A percentile compares a stretch with the other conserved stretches of the same genome.
These are phyloP conservation scores for Colletotrichum tofieldiae DNA, from an alignment of 2,329 filamentous ascomycete species.

Conservation along the genomic window DNA sequence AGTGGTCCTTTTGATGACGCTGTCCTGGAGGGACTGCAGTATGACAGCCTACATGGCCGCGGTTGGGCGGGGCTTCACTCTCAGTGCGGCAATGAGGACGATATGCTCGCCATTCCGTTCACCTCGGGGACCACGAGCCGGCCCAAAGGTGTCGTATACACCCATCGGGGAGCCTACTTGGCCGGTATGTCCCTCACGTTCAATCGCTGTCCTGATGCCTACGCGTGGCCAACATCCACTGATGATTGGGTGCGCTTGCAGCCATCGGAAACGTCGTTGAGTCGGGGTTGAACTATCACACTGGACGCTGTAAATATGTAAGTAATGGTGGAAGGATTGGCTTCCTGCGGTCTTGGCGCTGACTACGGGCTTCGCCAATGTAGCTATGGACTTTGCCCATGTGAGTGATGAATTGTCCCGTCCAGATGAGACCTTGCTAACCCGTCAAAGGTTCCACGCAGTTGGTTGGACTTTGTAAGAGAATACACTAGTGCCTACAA, in stretches of 20 bases:
- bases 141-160: conserved; percentile 95
- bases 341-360: background rate
- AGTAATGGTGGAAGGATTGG: background rate
- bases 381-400: conserved; percentile 90
- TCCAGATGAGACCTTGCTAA: background rate
- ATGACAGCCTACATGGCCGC: conserved; percentile 76
- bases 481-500: background rate
- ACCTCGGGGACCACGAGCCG: conserved; percentile 93
- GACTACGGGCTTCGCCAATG: background rate
- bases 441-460: conserved; percentile 72
- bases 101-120: conserved; percentile 89
- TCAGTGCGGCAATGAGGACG: conserved; percentile 82
- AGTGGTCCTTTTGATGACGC: conserved; percentile 88
- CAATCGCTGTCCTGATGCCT: no score
- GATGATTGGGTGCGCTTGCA: conserved; percentile 67
- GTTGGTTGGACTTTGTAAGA: conserved; percentile 77
- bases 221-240: background rate
- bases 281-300: conserved; percentile 82
- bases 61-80: conserved; percentile 85
- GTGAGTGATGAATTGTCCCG: conserved; percentile 72
- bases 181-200: background rate
- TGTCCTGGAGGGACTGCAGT: conserved; percentile 82
- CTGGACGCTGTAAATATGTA: conserved; percentile 79
- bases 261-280: conserved; percentile 88
- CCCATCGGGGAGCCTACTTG: conserved; percentile 81